Percentiles rank a stretch among this genome's conserved stretches.
phyloP scores from a whole-genome alignment of 768 basidiomycete genomes.

The Udeniomyces megalosporus region DNA sequence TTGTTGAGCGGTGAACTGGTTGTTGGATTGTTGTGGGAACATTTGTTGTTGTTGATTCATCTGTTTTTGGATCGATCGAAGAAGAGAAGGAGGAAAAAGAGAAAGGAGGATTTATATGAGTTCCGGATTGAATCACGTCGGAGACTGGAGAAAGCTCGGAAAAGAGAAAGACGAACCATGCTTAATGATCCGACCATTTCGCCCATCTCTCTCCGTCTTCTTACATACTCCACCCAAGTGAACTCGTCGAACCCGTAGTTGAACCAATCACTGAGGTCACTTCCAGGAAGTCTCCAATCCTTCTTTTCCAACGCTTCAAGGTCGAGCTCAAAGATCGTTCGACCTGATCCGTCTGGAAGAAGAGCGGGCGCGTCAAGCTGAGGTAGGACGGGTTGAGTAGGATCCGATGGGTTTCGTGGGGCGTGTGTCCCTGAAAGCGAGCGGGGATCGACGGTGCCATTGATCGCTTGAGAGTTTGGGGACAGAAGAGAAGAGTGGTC shows the following conservation, averaged over 20 bases:
- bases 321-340: constrained; percentile 64
- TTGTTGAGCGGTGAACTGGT: neutral
- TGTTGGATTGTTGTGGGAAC: neutral
- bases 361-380: neutral
- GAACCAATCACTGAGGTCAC: constrained; percentile 93
- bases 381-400: neutral
- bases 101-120: no score
- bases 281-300: constrained; percentile 79
- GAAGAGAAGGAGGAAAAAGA: neutral
- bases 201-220: constrained; percentile 28
- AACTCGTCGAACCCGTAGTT: constrained; percentile 98
- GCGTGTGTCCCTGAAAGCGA: neutral
- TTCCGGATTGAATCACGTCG: no score
- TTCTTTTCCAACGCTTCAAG: constrained; percentile 58
- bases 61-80: neutral
- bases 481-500: neutral
- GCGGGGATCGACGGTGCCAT: neutral
- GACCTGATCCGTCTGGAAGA: constrained; percentile 3
- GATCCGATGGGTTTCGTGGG: neutral
- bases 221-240: constrained; percentile 71
- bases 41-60: constrained; percentile 6
- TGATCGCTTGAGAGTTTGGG: neutral
- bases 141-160: no score
- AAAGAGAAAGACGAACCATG: neutral
- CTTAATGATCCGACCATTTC: constrained; percentile 7